phyloP scores from a whole-genome alignment of 176 grass and related monocot genomes.

The Lolium multiflorum region DNA sequence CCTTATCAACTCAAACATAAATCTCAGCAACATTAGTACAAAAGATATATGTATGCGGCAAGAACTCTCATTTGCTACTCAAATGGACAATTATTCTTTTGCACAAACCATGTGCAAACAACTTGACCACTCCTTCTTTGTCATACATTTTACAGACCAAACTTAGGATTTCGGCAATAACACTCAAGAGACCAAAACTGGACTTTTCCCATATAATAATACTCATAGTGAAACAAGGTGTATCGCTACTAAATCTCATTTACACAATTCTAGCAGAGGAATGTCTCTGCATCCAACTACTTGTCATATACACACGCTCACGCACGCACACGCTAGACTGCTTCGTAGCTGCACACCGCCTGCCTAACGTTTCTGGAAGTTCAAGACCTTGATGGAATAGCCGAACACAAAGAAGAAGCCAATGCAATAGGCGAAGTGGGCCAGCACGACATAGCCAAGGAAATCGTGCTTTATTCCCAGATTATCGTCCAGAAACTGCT shows the following conservation, averaged over 20 bases:
- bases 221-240: too few species aligned
- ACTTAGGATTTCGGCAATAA: neutral
- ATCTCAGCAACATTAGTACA: too few species aligned
- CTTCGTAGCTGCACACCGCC: neutral
- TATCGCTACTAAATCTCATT: neutral
- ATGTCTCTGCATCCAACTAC: neutral
- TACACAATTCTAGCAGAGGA: neutral
- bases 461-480: constrained; percentile 64
- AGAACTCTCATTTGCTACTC: neutral
- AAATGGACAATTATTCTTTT: too few species aligned
- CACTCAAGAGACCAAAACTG: neutral
- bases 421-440: constrained; percentile 64
- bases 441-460: constrained; percentile 63
- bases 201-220: neutral
- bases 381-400: constrained; percentile 79
- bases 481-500: constrained; percentile 54
- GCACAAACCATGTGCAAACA: neutral
- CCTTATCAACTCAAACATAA: too few species aligned
- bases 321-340: neutral
- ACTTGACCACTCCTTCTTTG: neutral
- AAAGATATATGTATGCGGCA: too few species aligned
- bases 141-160: neutral
- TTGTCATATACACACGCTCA: neutral
- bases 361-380: constrained; percentile 82
- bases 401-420: constrained; percentile 69